Conservation (phyloP, 2,329 filamentous ascomycete genomes). For the Xylariomycetidae sp. region DNA sequence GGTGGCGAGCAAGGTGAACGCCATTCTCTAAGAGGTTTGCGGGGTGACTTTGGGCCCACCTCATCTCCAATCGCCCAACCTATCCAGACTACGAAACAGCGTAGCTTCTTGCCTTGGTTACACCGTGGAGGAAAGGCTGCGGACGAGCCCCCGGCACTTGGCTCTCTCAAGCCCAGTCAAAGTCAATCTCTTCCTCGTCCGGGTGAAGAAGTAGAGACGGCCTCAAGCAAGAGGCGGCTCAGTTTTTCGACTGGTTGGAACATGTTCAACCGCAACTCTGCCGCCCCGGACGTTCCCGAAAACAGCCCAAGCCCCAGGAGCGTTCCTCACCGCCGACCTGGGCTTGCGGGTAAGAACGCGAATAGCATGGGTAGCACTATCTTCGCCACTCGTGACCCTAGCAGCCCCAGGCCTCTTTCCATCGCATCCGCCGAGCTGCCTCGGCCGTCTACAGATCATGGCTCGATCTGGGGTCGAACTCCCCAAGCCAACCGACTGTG, state of each 20-base stretch:
- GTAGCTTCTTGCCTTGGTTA: conserved; percentile 50
- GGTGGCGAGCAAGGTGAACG: conserved; percentile 39
- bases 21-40: conserved; percentile 31
- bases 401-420: conserved; percentile 60
- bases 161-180: conserved; percentile 63
- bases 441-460: conserved; percentile 71
- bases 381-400: conserved; percentile 49
- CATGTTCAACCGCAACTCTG: conserved; percentile 49
- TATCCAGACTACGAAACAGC: conserved; percentile 36
- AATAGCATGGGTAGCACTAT: conserved; percentile 41
- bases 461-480: conserved; percentile 64
- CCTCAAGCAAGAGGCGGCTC: conserved; percentile 48
- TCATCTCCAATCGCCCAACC: conserved; percentile 34
- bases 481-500: conserved; percentile 54
- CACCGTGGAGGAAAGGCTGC: conserved; percentile 57
- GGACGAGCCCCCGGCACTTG: conserved; percentile 56
- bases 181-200: conserved; percentile 71
- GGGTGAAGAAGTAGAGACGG: conserved; percentile 48
- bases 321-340: conserved; percentile 20
- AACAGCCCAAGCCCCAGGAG: conserved; percentile 21
- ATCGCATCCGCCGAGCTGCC: conserved; percentile 66
- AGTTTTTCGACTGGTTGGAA: conserved; percentile 53
- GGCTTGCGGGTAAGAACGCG: conserved; percentile 30
- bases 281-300: conserved; percentile 38
- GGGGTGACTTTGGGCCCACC: conserved; percentile 26